Base-by-base conservation (phyloP, 2,329 filamentous ascomycete genomes). In the Reticulascus tulasneorum region DNA sequence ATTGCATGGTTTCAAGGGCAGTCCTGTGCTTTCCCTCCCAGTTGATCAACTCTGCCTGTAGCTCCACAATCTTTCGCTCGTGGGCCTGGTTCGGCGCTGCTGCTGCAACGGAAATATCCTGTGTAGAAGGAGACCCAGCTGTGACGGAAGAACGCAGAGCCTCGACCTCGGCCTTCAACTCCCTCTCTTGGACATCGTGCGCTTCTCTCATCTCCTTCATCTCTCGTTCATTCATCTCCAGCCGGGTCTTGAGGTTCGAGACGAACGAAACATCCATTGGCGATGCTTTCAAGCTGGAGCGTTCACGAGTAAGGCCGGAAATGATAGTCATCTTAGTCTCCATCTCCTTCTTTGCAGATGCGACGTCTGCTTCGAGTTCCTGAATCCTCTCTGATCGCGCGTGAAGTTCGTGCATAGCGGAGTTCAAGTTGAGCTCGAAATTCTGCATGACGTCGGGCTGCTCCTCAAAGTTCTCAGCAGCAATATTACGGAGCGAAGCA, bases 271-370 rank as follows among this genome's bases (percentile, higher is more conserved):
- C 94, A 54, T 98, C 93, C 55, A 95, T 82, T 7, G 89, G 85
- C 17, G 85, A 84, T 3, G 58, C 76, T 57, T 91, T 88, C 64
- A 96, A 74, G 63, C 89, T 96, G 4, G 88, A 91, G 40, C 94
- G 76, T 62, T 98, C 94, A 35, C 93, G 83, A 4, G 93, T 94
- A 45, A 98, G 71, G 7, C 93, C 93, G 20, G 88, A 87, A 50
- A 98, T 97, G 55, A 98, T 90, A 20, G 87, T 86, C 71, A 91
- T 89, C 75, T 98, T 98, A 45, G 78, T 82, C 56, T 98, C 93
- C 84, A 97, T 94, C 60, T 98, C 93, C 67, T 89, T 95, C 68
- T 87, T 93, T 16, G 89, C 79, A 5, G 79, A 82, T 18, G 81
- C 71, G 38, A 96, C 77, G 49, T 95, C 91, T 6, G 81, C 80